These are phyloP conservation scores for Gaeumannomyces sp. DNA, from an alignment of 2,329 filamentous ascomycete species.

Conservation along the genomic window DNA sequence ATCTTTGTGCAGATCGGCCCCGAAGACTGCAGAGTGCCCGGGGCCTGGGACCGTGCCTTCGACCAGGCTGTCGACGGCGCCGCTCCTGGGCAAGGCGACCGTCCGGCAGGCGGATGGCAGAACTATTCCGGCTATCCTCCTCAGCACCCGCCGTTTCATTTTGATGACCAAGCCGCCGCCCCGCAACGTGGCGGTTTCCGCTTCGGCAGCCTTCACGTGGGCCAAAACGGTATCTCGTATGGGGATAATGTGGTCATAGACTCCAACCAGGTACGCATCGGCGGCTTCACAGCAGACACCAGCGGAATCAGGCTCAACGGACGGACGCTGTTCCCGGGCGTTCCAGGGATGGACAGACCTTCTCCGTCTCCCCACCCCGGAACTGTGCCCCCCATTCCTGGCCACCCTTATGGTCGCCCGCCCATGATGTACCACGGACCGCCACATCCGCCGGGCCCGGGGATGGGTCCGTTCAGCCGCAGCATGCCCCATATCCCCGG, in stretches of 20 bases:
- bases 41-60: conserved; percentile 26
- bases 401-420: background rate
- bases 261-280: conserved; percentile 39
- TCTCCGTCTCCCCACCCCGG: too few species aligned
- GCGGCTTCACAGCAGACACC: conserved; percentile 34
- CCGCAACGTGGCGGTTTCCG: conserved; percentile 20
- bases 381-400: background rate
- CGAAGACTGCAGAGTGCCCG: conserved; percentile 17
- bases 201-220: conserved; percentile 34
- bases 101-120: background rate
- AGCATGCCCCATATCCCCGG: background rate
- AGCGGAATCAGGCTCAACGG: conserved; percentile 23
- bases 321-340: conserved; percentile 18
- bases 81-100: conserved; percentile 2
- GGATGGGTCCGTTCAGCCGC: background rate
- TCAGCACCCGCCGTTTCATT: background rate
- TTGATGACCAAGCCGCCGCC: conserved; percentile 7
- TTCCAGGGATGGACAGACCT: conserved; percentile 5
- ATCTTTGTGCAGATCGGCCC: conserved; percentile 28
- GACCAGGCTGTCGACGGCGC: conserved; percentile 16
- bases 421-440: background rate
- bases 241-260: conserved; percentile 39
- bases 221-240: conserved; percentile 36
- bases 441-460: too few species aligned
- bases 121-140: background rate